A percentile compares a stretch with the other conserved stretches of the same genome.
phyloP scores from a whole-genome alignment of 1,284 basidiomycete species.

The Fomitiporia mediterranea region DNA sequence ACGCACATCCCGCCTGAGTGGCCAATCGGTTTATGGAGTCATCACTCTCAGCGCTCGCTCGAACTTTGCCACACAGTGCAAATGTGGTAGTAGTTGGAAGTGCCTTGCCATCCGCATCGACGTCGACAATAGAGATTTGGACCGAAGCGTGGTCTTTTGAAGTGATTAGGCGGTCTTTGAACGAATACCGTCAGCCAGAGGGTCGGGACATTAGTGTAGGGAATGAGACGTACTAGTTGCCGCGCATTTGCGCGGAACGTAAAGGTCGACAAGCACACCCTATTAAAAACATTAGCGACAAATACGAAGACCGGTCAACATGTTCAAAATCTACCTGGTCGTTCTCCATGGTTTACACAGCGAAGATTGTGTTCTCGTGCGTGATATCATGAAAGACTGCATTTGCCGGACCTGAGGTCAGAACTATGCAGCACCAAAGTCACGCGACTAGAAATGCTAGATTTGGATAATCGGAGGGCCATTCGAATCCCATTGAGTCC shows the following conservation, averaged over 20 bases:
- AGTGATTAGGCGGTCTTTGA: slow-evolving; percentile 87
- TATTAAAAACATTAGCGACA: slow-evolving; percentile 30
- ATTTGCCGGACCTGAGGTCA: not conserved
- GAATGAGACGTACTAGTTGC: slow-evolving; percentile 75
- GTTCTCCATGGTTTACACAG: slow-evolving; percentile 64
- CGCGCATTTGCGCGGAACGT: slow-evolving; percentile 99
- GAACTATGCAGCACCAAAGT: slow-evolving; percentile 7
- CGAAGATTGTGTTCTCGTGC: not conserved
- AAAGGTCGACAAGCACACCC: slow-evolving; percentile 99
- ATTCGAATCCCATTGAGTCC: not conserved
- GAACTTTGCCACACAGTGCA: slow-evolving; percentile 91
- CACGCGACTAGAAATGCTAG: not conserved
- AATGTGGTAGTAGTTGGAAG: slow-evolving; percentile 87
- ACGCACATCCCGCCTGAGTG: slow-evolving; percentile 92
- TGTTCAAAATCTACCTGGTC: slow-evolving; percentile 52
- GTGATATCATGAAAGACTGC: not conserved
- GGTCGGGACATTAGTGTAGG: not conserved
- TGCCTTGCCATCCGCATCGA: slow-evolving; percentile 90
- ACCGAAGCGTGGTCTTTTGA: slow-evolving; percentile 99
- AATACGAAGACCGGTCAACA: slow-evolving; percentile 3
- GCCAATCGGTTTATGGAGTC: slow-evolving; percentile 97
- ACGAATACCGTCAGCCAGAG: slow-evolving; percentile 13
- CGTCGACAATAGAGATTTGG: slow-evolving; percentile 93
- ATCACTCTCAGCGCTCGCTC: slow-evolving; percentile 94
- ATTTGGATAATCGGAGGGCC: not conserved